Percentiles rank a stretch among this genome's conserved stretches.
Evolutionary conservation across 2,329 filamentous ascomycete genomes (phyloP).

Genomic region (Domatiomyces catenatus): DNA sequence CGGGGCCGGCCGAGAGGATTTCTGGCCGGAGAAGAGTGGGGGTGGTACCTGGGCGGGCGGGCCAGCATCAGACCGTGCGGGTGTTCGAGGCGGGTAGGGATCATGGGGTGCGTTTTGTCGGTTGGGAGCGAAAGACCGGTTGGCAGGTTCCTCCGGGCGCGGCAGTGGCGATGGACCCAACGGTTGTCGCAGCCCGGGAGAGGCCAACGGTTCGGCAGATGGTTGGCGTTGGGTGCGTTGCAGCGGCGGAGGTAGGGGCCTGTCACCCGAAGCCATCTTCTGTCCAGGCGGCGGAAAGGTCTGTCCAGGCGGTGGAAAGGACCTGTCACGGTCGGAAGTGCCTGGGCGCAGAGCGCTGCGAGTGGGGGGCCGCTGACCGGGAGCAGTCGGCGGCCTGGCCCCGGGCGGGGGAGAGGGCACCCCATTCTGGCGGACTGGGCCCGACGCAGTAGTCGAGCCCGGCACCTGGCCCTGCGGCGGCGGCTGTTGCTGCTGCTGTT

Average conservation of each 20-base stretch:
- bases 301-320: background rate
- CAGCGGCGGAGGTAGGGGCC: slow-evolving; percentile 5
- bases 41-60: background rate
- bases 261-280: slow-evolving; percentile 1
- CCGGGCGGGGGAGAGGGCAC: background rate
- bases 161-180: too few relatives aligned
- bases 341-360: slow-evolving; percentile 7
- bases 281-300: background rate
- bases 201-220: background rate
- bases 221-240: slow-evolving; percentile 6
- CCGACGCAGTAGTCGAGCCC: slow-evolving; percentile 4
- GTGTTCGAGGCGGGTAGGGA: background rate
- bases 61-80: background rate
- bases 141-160: background rate
- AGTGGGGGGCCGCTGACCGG: slow-evolving; percentile 10
- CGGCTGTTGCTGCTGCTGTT: background rate
- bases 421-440: too few relatives aligned
- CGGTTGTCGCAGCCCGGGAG: too few relatives aligned
- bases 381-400: slow-evolving; percentile 6
- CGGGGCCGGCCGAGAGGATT: background rate
- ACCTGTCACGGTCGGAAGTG: slow-evolving; percentile 6
- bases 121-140: background rate
- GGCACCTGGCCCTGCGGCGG: too few relatives aligned
- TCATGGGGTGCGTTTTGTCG: background rate
- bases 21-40: background rate